Evolutionary conservation across 768 basidiomycete species (phyloP).

Genomic region (Pulveroboletus sp.): DNA sequence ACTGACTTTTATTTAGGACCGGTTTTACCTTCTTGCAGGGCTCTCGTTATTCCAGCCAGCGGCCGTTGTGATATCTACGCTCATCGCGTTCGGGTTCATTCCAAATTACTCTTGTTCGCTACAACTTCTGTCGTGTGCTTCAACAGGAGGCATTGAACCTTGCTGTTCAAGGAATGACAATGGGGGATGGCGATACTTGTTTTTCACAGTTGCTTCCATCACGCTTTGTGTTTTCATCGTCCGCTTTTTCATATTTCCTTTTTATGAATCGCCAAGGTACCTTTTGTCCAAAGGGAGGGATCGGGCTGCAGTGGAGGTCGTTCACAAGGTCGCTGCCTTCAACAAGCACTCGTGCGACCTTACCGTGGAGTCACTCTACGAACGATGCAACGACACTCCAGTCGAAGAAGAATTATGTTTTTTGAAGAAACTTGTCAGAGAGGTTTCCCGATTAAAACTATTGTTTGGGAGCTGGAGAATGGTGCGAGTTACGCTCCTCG

Average conservation of each 20-base stretch:
- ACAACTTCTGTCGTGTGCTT: conserved; percentile 7
- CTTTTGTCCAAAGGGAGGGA: conserved; percentile 14
- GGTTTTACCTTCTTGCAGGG: conserved; percentile 14
- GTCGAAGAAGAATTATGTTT: neutral
- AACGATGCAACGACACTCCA: conserved; percentile 2
- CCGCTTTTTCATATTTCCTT: conserved; percentile 16
- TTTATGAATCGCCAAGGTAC: conserved; percentile 15
- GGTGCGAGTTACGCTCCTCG: conserved; percentile 4
- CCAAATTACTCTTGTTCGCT: conserved; percentile 13
- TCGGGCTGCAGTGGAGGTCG: conserved; percentile 11
- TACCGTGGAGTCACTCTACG: conserved; percentile 11
- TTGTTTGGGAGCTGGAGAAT: too few relatives aligned
- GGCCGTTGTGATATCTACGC: neutral
- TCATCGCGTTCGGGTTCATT: conserved; percentile 11
- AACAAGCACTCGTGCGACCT: conserved; percentile 9
- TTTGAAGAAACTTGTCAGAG: neutral
- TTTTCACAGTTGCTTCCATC: conserved; percentile 8
- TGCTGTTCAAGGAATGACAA: too few relatives aligned
- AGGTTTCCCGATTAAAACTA: conserved; percentile 8
- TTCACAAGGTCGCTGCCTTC: conserved; percentile 13
- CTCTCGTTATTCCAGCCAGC: conserved; percentile 8
- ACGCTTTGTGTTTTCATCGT: conserved; percentile 9
- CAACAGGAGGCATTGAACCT: conserved; percentile 12
- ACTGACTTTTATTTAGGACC: conserved; percentile 5
- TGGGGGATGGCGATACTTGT: too few relatives aligned